Conservation (phyloP, 371 early-diverging fungal species). For the Synchytrium microbalum region DNA sequence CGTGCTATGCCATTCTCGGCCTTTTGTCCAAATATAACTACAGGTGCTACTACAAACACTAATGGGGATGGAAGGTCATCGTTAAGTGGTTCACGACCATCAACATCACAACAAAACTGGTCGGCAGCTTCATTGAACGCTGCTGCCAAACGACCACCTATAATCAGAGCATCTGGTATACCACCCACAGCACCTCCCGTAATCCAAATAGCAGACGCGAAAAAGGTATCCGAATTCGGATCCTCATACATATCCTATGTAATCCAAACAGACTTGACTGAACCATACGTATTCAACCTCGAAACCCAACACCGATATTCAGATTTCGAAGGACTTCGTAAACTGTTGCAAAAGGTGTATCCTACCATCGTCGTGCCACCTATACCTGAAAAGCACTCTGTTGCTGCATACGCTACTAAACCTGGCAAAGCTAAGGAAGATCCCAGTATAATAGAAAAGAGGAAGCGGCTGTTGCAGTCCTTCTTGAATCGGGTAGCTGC, state of each 20-base stretch:
- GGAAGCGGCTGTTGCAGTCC: constrained; percentile 81
- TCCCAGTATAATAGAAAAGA: constrained; percentile 66
- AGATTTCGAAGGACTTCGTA: constrained; percentile 86
- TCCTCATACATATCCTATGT: constrained; percentile 36
- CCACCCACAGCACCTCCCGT: no score
- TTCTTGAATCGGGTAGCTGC: constrained; percentile 74
- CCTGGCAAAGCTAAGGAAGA: constrained; percentile 83
- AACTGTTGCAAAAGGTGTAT: constrained; percentile 60
- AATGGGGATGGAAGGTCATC: no score
- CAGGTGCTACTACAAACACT: no score
- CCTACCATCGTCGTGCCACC: constrained; percentile 83
- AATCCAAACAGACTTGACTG: constrained; percentile 28
- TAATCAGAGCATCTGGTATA: no score
- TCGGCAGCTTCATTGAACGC: no score
- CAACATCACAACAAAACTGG: no score
- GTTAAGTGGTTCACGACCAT: no score
- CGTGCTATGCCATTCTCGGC: no score
- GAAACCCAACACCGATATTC: constrained; percentile 75
- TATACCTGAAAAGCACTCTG: constrained; percentile 89
- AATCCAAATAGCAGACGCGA: no score
- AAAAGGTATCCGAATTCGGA: no score
- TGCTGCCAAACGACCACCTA: no score
- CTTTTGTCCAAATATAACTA: no score
- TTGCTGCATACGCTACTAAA: constrained; percentile 78
- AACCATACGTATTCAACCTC: constrained; percentile 13